A percentile compares a stretch with the other conserved stretches of the same genome.
phyloP scores from a whole-genome alignment of 352 stramenopile genomes.

The Nothophytophthora sp. region DNA sequence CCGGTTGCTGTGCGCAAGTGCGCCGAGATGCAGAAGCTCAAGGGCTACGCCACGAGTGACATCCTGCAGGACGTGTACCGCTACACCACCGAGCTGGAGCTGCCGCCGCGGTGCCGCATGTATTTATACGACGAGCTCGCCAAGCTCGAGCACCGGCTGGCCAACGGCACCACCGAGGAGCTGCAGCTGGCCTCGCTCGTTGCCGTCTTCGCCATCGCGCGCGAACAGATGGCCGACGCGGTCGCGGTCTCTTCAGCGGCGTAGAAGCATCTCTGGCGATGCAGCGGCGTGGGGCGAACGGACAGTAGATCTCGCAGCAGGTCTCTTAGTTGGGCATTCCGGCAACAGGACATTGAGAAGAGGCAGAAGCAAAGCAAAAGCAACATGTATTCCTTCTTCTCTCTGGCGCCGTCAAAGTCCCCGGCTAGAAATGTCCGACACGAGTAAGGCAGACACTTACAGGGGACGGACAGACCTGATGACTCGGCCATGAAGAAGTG shows the following conservation, averaged over 20 bases:
- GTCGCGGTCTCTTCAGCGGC: constrained; percentile 14
- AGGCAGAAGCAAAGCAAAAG: constrained; percentile 12
- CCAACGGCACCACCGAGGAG: constrained; percentile 84
- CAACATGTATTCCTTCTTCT: constrained; percentile 14
- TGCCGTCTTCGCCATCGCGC: constrained; percentile 78
- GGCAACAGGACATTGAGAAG: no score
- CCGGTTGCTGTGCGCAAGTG: constrained; percentile 63
- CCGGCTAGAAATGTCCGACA: no score
- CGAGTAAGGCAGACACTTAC: no score
- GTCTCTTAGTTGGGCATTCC: no score
- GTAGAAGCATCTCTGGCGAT: constrained; percentile 9
- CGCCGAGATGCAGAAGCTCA: constrained; percentile 82
- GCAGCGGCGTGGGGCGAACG: constrained; percentile 35
- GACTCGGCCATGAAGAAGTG: no score
- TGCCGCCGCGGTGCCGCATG: constrained; percentile 80
- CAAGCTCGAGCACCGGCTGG: constrained; percentile 88
- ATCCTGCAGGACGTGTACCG: constrained; percentile 87
- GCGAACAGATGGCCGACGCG: constrained; percentile 70
- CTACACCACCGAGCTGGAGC: constrained; percentile 82
- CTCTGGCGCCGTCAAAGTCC: no score
- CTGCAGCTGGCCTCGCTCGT: constrained; percentile 92
- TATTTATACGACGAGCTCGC: constrained; percentile 90
- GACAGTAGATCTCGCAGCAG: no score
- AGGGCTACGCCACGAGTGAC: constrained; percentile 87
- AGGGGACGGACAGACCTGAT: no score